Conservation (phyloP, 768 basidiomycete species). For the Collybia sp. region DNA sequence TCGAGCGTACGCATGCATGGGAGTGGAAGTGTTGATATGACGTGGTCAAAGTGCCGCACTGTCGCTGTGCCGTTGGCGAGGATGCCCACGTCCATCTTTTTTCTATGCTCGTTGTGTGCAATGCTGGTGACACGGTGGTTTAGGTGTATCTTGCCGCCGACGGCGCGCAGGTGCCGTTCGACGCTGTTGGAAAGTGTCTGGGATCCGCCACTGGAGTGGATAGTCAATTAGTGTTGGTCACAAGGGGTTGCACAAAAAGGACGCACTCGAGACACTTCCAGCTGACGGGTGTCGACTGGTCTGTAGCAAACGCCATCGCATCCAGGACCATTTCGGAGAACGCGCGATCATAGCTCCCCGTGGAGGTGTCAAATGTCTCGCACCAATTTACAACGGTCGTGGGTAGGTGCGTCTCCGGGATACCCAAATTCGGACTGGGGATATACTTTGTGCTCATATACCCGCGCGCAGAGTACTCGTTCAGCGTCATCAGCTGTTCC, state of each 20-base stretch:
- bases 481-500: constrained; percentile 16
- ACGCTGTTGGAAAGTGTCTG: constrained; percentile 16
- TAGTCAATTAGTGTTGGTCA: background rate
- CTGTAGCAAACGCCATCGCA: constrained; percentile 16
- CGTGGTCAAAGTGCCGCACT: constrained; percentile 9
- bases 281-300: background rate
- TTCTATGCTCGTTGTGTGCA: background rate
- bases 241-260: background rate
- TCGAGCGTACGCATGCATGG: constrained; percentile 23
- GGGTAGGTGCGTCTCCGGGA: constrained; percentile 11
- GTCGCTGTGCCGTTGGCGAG: background rate
- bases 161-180: constrained; percentile 8
- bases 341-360: constrained; percentile 26
- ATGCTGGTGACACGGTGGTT: constrained; percentile 10
- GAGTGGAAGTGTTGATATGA: constrained; percentile 28
- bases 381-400: constrained; percentile 24
- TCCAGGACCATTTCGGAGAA: constrained; percentile 29
- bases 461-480: constrained; percentile 16
- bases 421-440: constrained; percentile 11
- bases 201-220: background rate
- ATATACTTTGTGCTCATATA: constrained; percentile 17
- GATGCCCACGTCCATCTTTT: constrained; percentile 3
- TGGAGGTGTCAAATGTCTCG: constrained; percentile 25
- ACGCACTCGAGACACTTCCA: constrained; percentile 21
- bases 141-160: background rate